phyloP scores from a whole-genome alignment of 2,329 filamentous ascomycete genomes.

The Aspergillus tamarii region DNA sequence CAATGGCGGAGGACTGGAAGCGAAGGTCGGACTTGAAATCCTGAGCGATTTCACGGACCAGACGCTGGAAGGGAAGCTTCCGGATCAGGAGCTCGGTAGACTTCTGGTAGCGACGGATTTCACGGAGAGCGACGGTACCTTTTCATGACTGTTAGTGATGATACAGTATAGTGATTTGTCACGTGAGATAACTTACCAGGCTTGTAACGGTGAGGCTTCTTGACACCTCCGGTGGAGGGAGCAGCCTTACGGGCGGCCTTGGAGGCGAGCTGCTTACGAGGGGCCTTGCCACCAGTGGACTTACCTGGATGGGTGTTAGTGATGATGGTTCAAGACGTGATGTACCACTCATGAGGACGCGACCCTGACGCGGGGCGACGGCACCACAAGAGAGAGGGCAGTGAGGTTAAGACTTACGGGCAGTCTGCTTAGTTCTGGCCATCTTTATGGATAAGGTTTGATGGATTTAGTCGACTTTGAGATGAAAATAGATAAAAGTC shows the following conservation, averaged over 20 bases:
- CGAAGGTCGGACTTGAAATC: conserved; percentile 94
- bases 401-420: conserved; percentile 47
- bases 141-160: conserved; percentile 33
- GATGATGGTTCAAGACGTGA: conserved; percentile 27
- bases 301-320: conserved; percentile 60
- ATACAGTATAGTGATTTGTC: neutral
- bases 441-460: conserved; percentile 41
- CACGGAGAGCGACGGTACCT: conserved; percentile 92
- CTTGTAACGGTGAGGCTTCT: conserved; percentile 92
- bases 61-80: conserved; percentile 96
- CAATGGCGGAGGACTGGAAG: conserved; percentile 98
- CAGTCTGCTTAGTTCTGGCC: conserved; percentile 58
- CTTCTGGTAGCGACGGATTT: conserved; percentile 98
- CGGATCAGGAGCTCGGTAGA: conserved; percentile 93
- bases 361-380: conserved; percentile 20
- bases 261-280: conserved; percentile 95
- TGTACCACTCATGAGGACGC: conserved; percentile 16
- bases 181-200: conserved; percentile 58
- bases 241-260: conserved; percentile 99
- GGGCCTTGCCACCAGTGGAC: conserved; percentile 73
- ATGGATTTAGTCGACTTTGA: conserved; percentile 31
- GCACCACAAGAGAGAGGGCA: conserved; percentile 22
- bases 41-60: conserved; percentile 95
- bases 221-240: conserved; percentile 94
- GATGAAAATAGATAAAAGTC: conserved; percentile 34